Percentiles rank a stretch among this genome's conserved stretches.
phyloP scores from a whole-genome alignment of 805 yeast species.

The Wickerhamiella azymoides region DNA sequence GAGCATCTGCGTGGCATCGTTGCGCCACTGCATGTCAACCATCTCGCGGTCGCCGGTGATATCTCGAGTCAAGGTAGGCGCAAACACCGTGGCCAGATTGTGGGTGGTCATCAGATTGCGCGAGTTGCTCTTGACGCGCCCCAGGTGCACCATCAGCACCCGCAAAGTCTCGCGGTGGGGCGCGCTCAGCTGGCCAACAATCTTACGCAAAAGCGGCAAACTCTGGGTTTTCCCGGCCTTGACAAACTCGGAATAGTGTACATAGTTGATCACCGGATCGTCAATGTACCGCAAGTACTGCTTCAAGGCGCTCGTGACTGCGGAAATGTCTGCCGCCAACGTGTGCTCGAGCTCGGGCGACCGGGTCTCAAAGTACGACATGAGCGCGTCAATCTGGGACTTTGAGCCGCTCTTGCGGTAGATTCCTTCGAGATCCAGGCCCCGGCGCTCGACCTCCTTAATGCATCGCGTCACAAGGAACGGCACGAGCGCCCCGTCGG shows the following conservation, averaged over 20 bases:
- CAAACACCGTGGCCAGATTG: slow-evolving; percentile 83
- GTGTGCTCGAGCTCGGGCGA: slow-evolving; percentile 27
- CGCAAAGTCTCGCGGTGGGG: slow-evolving; percentile 51
- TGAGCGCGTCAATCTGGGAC: slow-evolving; percentile 42
- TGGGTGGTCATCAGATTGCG: slow-evolving; percentile 69
- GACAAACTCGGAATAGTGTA: slow-evolving; percentile 53
- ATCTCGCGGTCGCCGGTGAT: slow-evolving; percentile 68
- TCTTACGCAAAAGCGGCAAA: slow-evolving; percentile 31
- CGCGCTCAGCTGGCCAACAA: slow-evolving; percentile 43
- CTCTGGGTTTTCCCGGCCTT: slow-evolving; percentile 32
- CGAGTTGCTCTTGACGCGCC: slow-evolving; percentile 38
- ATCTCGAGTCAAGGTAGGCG: slow-evolving; percentile 81
- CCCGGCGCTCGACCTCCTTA: slow-evolving; percentile 62
- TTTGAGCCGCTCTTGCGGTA: slow-evolving; percentile 82
- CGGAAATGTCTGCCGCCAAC: slow-evolving; percentile 58
- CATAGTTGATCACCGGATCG: slow-evolving; percentile 67
- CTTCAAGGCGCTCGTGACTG: slow-evolving; percentile 74
- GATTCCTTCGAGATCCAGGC: slow-evolving; percentile 70
- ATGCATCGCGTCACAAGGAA: slow-evolving; percentile 57
- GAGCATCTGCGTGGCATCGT: slow-evolving; percentile 62
- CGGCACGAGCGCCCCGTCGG: slow-evolving; percentile 56
- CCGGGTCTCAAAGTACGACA: slow-evolving; percentile 26
- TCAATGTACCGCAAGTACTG: slow-evolving; percentile 75
- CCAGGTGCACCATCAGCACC: slow-evolving; percentile 49
- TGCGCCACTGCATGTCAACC: slow-evolving; percentile 68